These are phyloP conservation scores for Margaritispora aquatica DNA, from an alignment of 495 filamentous ascomycete species.

Conservation along the genomic window DNA sequence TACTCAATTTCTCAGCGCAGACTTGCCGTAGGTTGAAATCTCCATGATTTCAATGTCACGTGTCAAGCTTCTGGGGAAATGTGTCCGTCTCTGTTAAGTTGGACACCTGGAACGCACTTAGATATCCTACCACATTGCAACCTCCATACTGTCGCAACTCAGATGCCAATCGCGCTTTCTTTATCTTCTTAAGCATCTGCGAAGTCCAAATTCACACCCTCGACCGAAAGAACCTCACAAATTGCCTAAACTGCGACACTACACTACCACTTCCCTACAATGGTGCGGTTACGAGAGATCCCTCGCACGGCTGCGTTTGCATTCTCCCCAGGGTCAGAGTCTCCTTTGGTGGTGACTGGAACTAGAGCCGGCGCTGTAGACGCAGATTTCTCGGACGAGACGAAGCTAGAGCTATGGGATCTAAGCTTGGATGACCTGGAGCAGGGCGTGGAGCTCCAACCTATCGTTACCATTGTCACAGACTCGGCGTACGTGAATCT, in stretches of 20 bases:
- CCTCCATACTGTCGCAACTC: conserved; percentile 2
- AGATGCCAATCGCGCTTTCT: conserved; percentile 2
- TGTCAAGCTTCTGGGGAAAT: conserved; percentile 10
- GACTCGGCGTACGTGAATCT: conserved; percentile 70
- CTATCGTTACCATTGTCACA: conserved; percentile 72
- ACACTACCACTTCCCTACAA: conserved; percentile 40
- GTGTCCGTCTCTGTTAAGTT: conserved; percentile 10
- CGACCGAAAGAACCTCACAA: neutral
- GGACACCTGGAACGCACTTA: conserved; percentile 15
- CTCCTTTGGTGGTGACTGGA: conserved; percentile 86
- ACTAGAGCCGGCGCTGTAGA: conserved; percentile 92
- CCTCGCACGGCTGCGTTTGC: conserved; percentile 94
- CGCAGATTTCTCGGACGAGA: conserved; percentile 96
- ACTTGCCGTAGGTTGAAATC: neutral
- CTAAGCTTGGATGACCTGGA: conserved; percentile 68
- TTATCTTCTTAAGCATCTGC: neutral
- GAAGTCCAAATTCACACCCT: neutral
- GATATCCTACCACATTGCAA: conserved; percentile 4
- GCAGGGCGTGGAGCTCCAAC: conserved; percentile 75
- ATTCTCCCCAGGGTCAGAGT: conserved; percentile 75
- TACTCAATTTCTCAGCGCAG: neutral
- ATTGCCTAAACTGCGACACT: conserved; percentile 1
- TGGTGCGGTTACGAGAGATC: conserved; percentile 94
- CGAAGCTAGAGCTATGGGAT: conserved; percentile 95
- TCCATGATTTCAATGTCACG: neutral